Evolutionary conservation across 169 alveolate species (phyloP).

Genomic region (Plasmodium cynomolgi): DNA sequence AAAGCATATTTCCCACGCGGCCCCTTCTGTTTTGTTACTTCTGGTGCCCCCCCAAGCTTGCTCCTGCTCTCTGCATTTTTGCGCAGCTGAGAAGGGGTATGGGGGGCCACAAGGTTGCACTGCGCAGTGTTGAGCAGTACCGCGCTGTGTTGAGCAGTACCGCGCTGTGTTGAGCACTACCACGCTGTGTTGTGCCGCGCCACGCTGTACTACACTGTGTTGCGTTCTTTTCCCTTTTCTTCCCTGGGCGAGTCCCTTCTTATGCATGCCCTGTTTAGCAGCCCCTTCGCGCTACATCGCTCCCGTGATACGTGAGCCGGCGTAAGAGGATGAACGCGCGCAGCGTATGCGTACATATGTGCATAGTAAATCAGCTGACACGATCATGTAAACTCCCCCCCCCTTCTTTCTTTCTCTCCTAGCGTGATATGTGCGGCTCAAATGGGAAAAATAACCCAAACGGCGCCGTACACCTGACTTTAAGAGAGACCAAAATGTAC

Average conservation of each 20-base stretch:
- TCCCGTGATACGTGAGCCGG: background rate
- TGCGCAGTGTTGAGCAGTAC: background rate
- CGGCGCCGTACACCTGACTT: background rate
- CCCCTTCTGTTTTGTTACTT: slow-evolving; percentile 5
- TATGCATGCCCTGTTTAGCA: background rate
- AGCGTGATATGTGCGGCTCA: background rate
- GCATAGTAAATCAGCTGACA: background rate
- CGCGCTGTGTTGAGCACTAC: background rate
- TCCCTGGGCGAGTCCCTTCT: background rate
- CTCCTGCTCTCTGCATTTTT: background rate
- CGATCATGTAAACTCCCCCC: background rate
- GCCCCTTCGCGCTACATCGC: background rate
- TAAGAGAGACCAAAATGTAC: background rate
- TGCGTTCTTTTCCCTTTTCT: background rate
- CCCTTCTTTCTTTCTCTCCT: background rate
- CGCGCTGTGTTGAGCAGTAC: background rate
- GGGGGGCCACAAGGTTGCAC: background rate
- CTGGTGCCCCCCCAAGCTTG: background rate
- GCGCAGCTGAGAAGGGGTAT: background rate
- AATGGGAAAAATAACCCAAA: background rate
- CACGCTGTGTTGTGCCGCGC: background rate
- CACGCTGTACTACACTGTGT: background rate
- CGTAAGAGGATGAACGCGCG: background rate
- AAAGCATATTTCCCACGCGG: slow-evolving; percentile 52
- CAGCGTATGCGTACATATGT: background rate